Percentiles rank a stretch among this genome's conserved stretches.
phyloP scores from a whole-genome alignment of 371 early-diverging fungal genomes.

The Rhizopus sp. region DNA sequence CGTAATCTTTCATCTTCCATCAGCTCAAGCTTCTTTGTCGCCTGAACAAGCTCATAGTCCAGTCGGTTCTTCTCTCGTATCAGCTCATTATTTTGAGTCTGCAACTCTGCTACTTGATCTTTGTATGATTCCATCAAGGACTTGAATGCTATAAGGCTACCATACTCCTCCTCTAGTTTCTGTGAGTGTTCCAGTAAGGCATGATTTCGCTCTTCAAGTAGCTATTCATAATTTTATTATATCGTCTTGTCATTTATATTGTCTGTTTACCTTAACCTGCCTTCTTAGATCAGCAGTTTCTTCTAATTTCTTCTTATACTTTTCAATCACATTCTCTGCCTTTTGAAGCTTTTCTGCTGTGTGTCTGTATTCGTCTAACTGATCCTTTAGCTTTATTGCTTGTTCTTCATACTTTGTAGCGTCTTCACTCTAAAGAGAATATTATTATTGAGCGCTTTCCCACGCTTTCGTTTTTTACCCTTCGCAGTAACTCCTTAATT shows the following conservation, averaged over 20 bases:
- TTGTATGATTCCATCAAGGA: conserved; percentile 86
- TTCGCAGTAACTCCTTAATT: conserved; percentile 69
- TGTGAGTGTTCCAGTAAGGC: conserved; percentile 65
- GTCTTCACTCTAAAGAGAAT: conserved; percentile 52
- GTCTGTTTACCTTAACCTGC: conserved; percentile 63
- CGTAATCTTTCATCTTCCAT: conserved; percentile 66
- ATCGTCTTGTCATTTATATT: not conserved
- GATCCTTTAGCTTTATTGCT: conserved; percentile 75
- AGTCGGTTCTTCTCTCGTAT: conserved; percentile 72
- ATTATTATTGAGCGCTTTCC: no score
- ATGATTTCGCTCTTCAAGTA: conserved; percentile 78
- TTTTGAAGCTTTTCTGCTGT: conserved; percentile 88
- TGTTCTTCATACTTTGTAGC: conserved; percentile 64
- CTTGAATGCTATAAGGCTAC: conserved; percentile 76
- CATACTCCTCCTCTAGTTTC: conserved; percentile 85
- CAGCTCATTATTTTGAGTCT: conserved; percentile 69
- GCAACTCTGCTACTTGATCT: conserved; percentile 75
- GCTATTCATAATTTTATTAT: conserved; percentile 15
- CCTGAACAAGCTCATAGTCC: conserved; percentile 70
- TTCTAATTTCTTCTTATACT: conserved; percentile 93
- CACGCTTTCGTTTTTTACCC: conserved; percentile 29
- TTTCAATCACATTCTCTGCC: conserved; percentile 90
- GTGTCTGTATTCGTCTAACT: conserved; percentile 88
- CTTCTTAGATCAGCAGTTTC: conserved; percentile 79
- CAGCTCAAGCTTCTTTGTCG: conserved; percentile 62